phyloP scores from a whole-genome alignment of 257 asterid species.

The Solanum neorickii region DNA sequence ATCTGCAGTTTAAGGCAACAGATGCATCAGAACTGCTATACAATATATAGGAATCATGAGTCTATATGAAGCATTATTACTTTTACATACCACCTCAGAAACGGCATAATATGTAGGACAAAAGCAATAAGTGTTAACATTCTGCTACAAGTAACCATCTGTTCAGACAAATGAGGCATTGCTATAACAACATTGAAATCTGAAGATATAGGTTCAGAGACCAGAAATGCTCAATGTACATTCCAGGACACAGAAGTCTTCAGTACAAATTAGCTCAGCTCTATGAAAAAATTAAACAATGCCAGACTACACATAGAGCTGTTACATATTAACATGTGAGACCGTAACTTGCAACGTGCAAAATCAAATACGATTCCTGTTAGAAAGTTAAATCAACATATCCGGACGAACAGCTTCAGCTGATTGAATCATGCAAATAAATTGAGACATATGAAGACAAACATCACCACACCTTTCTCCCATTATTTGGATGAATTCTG shows the following conservation, averaged over 20 bases:
- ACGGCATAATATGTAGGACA: background rate
- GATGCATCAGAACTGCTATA: background rate
- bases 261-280: background rate
- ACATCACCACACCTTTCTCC: conserved; percentile 53
- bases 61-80: background rate
- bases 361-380: background rate
- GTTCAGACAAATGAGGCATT: background rate
- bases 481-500: conserved; percentile 88
- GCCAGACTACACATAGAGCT: background rate
- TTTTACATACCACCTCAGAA: background rate
- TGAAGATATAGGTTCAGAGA: background rate
- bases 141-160: background rate
- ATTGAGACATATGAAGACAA: background rate
- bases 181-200: background rate
- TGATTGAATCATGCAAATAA: background rate
- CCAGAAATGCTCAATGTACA: background rate
- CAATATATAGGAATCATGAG: background rate
- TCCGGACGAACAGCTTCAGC: background rate
- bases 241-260: background rate
- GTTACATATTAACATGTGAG: background rate
- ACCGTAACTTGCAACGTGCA: background rate
- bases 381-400: background rate
- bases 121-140: background rate
- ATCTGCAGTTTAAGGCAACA: conserved; percentile 33
- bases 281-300: background rate